Percentiles rank a stretch among this genome's conserved stretches.
Conservation (phyloP, 2,329 filamentous ascomycete genomes). For the Monilinia vaccinii-corymbosi region DNA sequence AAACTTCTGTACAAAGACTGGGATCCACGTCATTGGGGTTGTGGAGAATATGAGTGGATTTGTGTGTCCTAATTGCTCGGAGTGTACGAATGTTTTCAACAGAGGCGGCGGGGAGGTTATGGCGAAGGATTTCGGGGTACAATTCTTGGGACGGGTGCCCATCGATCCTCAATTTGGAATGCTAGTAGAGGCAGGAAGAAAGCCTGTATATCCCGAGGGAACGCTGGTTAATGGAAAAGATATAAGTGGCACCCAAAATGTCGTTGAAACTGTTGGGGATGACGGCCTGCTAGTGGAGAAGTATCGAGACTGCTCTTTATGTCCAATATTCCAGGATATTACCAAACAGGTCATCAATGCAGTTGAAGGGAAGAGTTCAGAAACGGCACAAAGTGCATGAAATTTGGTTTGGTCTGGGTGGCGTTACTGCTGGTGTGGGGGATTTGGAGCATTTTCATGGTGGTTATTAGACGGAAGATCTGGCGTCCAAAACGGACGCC, state of each 20-base stretch:
- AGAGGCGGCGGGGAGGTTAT: conserved; percentile 84
- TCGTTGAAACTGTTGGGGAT: conserved; percentile 24
- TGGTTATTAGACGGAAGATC: not conserved
- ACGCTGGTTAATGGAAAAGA: conserved; percentile 52
- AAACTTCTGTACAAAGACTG: conserved; percentile 74
- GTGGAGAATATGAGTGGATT: conserved; percentile 96
- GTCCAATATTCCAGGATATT: conserved; percentile 58
- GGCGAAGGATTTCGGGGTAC: conserved; percentile 76
- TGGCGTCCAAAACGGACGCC: not conserved
- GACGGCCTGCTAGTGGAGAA: conserved; percentile 54
- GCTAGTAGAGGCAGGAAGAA: conserved; percentile 65
- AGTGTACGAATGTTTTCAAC: conserved; percentile 90
- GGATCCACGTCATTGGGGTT: conserved; percentile 80
- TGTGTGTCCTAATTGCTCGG: conserved; percentile 69
- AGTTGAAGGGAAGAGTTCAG: conserved; percentile 14
- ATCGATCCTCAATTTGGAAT: conserved; percentile 89
- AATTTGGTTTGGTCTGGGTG: not conserved
- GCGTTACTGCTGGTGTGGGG: not conserved
- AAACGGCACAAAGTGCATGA: not conserved
- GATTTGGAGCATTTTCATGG: not conserved
- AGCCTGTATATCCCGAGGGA: conserved; percentile 60
- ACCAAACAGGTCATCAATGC: conserved; percentile 41
- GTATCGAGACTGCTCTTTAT: conserved; percentile 63
- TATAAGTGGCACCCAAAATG: conserved; percentile 31
- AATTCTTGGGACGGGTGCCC: conserved; percentile 77